These are phyloP conservation scores for Leucosporidium scottii DNA, from an alignment of 768 basidiomycete species.

Conservation along the genomic window DNA sequence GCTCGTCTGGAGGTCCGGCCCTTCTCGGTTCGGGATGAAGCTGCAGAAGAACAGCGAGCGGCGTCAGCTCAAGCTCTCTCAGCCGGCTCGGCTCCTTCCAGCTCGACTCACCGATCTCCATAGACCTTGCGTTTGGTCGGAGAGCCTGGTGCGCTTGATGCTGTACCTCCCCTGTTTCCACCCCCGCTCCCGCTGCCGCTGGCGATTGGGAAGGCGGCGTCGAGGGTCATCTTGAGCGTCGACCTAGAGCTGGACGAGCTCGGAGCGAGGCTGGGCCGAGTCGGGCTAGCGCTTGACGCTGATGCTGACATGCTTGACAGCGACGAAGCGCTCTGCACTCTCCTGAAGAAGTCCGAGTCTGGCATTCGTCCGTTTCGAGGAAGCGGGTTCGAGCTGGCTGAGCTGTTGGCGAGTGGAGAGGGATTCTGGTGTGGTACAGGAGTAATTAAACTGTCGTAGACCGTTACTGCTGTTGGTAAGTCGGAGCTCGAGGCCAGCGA, in stretches of 20 bases:
- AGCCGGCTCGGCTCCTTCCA: background rate
- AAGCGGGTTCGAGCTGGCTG: too few relatives aligned
- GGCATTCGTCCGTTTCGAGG: too few relatives aligned
- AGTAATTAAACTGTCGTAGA: too few relatives aligned
- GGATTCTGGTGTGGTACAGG: too few relatives aligned
- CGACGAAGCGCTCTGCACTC: too few relatives aligned
- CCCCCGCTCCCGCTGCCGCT: background rate
- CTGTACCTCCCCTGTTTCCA: background rate
- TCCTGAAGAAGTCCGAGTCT: too few relatives aligned
- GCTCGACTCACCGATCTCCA: slow-evolving; percentile 42
- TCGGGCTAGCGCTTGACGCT: too few relatives aligned
- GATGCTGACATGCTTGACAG: too few relatives aligned
- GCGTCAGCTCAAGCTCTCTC: background rate
- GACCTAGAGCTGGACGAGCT: background rate
- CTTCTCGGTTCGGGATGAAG: slow-evolving; percentile 59
- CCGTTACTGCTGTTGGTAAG: too few relatives aligned
- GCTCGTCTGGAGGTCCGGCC: slow-evolving; percentile 56
- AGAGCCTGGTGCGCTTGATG: slow-evolving; percentile 4
- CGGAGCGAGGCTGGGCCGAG: background rate
- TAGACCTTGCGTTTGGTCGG: slow-evolving; percentile 40
- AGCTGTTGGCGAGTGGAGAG: too few relatives aligned
- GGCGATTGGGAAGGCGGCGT: background rate
- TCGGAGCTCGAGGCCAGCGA: too few relatives aligned
- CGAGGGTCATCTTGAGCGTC: too few relatives aligned
- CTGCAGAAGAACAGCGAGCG: slow-evolving; percentile 39